A percentile compares a stretch with the other conserved stretches of the same genome.
phyloP scores from a whole-genome alignment of 306 rosid genomes.

The Mimosa bimucronata region DNA sequence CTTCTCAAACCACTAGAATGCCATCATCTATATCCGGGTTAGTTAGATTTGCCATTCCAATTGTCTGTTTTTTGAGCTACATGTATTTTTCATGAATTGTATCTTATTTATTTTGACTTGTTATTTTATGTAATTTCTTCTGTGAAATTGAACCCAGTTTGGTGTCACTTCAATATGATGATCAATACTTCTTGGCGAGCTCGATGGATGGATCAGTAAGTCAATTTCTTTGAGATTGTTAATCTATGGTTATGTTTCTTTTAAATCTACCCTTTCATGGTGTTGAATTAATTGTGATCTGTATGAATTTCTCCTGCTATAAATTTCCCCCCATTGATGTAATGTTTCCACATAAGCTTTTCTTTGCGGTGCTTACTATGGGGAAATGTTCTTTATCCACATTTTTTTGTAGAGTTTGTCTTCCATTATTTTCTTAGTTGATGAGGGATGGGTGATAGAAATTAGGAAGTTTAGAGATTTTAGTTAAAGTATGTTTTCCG shows the following conservation, averaged over 20 bases:
- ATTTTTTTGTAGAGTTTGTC: neutral
- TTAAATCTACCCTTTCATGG: constrained; percentile 12
- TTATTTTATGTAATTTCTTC: constrained; percentile 35
- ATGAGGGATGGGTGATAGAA: neutral
- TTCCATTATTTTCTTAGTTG: neutral
- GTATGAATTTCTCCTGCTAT: constrained; percentile 12
- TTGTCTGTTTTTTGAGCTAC: constrained; percentile 25
- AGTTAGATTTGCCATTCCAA: constrained; percentile 35
- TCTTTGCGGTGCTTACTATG: neutral
- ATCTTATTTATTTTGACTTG: constrained; percentile 6
- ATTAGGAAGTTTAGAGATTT: neutral
- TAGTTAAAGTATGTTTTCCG: neutral
- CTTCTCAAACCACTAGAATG: constrained; percentile 66
- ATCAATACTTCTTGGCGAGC: constrained; percentile 88
- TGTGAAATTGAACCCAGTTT: constrained; percentile 53
- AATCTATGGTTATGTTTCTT: neutral
- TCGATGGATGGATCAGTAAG: constrained; percentile 97
- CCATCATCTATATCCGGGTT: constrained; percentile 86
- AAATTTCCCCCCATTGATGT: neutral
- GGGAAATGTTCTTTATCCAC: neutral
- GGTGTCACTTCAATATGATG: constrained; percentile 78
- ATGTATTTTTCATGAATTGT: constrained; percentile 8
- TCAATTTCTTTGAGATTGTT: constrained; percentile 35
- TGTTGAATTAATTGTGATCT: constrained; percentile 27
- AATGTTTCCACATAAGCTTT: neutral